Conservation (phyloP, 192 early-diverging fungal genomes). For the Dispira simplex region DNA sequence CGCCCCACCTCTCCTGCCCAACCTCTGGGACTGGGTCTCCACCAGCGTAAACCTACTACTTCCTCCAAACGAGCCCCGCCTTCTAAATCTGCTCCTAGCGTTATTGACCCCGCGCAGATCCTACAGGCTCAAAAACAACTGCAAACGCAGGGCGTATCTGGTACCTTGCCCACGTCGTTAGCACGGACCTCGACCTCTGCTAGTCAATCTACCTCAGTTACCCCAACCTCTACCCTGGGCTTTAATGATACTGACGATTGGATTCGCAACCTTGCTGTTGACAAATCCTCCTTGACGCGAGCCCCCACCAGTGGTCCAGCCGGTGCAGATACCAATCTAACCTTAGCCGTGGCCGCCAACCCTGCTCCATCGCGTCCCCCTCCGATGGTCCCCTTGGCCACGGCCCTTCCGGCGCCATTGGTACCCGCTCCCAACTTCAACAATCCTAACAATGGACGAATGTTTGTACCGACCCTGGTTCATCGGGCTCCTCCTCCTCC, state of each 20-base stretch:
- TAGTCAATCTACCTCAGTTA: not conserved
- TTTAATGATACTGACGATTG: constrained; percentile 2
- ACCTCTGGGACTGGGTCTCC: constrained; percentile 21
- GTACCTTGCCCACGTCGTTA: not conserved
- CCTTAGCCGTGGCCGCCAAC: not conserved
- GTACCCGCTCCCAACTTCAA: constrained; percentile 4
- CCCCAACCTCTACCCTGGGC: not conserved
- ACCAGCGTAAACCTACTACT: constrained; percentile 16
- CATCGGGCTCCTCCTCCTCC: constrained; percentile 6
- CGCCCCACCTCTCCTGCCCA: constrained; percentile 11
- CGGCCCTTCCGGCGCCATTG: not conserved
- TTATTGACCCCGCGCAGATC: constrained; percentile 27
- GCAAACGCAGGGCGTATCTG: not conserved
- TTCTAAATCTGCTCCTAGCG: constrained; percentile 16
- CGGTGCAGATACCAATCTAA: not conserved
- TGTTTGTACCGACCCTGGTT: constrained; percentile 6
- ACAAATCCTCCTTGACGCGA: not conserved
- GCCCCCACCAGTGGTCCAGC: not conserved
- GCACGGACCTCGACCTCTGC: not conserved
- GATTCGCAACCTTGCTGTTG: not conserved
- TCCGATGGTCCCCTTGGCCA: not conserved
- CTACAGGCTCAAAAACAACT: constrained; percentile 24
- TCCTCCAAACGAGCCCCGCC: constrained; percentile 6
- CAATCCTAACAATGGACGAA: not conserved
- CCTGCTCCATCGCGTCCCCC: not conserved